phyloP scores from a whole-genome alignment of 805 yeast species.

The Pichia californica region DNA sequence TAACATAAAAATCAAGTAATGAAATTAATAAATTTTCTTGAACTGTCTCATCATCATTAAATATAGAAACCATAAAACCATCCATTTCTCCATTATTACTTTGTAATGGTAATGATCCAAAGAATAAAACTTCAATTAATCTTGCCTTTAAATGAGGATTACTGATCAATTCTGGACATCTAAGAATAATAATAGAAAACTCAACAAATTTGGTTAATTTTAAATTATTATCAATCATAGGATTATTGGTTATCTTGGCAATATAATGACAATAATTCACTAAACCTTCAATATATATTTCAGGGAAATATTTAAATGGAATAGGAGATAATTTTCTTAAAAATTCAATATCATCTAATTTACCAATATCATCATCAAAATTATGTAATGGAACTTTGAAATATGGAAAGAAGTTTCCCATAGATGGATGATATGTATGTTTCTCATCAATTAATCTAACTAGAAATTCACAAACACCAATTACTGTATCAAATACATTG shows the following conservation, averaged over 20 bases:
- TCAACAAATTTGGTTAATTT: constrained; percentile 58
- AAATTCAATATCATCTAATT: constrained; percentile 70
- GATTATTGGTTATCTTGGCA: constrained; percentile 48
- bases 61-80: constrained; percentile 67
- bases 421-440: constrained; percentile 51
- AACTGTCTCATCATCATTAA: constrained; percentile 58
- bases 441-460: constrained; percentile 66
- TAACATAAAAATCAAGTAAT: constrained; percentile 82
- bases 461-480: constrained; percentile 70
- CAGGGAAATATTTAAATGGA: constrained; percentile 83
- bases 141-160: constrained; percentile 91
- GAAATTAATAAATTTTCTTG: constrained; percentile 68
- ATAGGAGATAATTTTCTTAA: constrained; percentile 57
- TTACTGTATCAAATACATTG: constrained; percentile 68
- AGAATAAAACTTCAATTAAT: constrained; percentile 71
- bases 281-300: constrained; percentile 76
- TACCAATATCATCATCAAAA: constrained; percentile 54
- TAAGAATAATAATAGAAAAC: constrained; percentile 63
- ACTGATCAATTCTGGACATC: constrained; percentile 80
- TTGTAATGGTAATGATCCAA: constrained; percentile 56
- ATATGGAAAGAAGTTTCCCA: constrained; percentile 13
- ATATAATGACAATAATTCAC: constrained; percentile 64
- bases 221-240: constrained; percentile 45
- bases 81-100: constrained; percentile 39
- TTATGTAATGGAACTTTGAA: constrained; percentile 54